Evolutionary conservation across 164 flowering plant species (phyloP).

Genomic region (Paratinospora sagittata): DNA sequence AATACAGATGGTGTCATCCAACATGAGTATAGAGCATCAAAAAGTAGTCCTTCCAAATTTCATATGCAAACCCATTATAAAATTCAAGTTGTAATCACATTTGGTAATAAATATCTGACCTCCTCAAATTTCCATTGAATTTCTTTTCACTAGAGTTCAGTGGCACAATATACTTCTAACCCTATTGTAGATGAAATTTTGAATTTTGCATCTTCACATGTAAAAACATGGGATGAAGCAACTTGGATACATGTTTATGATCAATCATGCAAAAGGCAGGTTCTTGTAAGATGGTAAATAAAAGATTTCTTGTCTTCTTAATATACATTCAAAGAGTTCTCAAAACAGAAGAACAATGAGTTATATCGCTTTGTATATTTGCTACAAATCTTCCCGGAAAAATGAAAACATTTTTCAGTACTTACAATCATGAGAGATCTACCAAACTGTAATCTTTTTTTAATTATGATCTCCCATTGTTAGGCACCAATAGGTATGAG

Average conservation of each 20-base stretch:
- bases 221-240: no score
- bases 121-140: no score
- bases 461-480: background rate
- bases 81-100: no score
- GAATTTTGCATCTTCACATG: no score
- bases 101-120: no score
- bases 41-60: background rate
- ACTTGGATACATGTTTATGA: no score
- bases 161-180: background rate
- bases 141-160: background rate
- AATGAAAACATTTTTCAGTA: background rate
- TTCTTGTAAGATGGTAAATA: no score
- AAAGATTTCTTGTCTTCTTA: no score
- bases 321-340: no score
- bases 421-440: background rate
- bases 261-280: no score
- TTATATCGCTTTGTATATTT: background rate
- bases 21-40: background rate
- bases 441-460: background rate
- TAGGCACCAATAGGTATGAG: background rate
- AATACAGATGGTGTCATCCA: background rate
- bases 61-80: background rate
- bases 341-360: no score
- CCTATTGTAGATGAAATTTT: no score
- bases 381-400: background rate